These are phyloP conservation scores for Endotrypanum monterogeii DNA, from an alignment of 208 protist genomes.

Conservation along the genomic window DNA sequence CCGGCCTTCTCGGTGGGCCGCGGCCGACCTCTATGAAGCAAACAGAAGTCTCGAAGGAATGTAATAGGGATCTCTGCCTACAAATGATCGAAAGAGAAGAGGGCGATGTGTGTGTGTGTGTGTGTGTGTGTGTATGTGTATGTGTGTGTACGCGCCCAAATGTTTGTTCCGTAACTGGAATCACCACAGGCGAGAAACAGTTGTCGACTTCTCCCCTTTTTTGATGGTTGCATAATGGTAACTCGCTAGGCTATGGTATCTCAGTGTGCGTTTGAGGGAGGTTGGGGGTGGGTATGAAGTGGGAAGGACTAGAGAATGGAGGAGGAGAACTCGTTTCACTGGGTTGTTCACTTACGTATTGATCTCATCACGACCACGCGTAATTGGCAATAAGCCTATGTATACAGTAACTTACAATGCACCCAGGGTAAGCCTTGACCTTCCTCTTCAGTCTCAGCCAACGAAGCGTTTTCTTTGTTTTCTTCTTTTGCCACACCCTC, in stretches of 20 bases:
- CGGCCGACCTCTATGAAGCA: conserved; percentile 44
- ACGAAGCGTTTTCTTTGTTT: not conserved
- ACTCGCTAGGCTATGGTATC: not conserved
- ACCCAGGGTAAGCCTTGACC: not conserved
- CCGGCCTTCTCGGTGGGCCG: conserved; percentile 64
- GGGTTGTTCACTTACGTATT: not conserved
- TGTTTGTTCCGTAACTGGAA: no score
- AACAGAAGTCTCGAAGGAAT: not conserved
- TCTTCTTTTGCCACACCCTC: not conserved
- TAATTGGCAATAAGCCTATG: not conserved
- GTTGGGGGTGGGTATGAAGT: no score
- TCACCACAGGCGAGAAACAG: not conserved
- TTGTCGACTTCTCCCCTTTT: not conserved
- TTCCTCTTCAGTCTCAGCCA: not conserved
- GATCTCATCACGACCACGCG: conserved; percentile 7
- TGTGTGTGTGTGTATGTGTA: conserved; percentile 19
- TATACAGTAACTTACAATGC: not conserved
- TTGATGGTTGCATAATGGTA: not conserved
- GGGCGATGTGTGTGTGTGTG: no score
- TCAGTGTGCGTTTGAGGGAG: not conserved
- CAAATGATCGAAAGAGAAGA: not conserved
- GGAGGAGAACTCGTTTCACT: not conserved
- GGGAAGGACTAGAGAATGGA: conserved; percentile 4
- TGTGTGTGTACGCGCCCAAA: no score
- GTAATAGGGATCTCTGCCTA: not conserved